Conservation (phyloP, 2,329 filamentous ascomycete genomes). For the Thielaviopsis punctulata region DNA sequence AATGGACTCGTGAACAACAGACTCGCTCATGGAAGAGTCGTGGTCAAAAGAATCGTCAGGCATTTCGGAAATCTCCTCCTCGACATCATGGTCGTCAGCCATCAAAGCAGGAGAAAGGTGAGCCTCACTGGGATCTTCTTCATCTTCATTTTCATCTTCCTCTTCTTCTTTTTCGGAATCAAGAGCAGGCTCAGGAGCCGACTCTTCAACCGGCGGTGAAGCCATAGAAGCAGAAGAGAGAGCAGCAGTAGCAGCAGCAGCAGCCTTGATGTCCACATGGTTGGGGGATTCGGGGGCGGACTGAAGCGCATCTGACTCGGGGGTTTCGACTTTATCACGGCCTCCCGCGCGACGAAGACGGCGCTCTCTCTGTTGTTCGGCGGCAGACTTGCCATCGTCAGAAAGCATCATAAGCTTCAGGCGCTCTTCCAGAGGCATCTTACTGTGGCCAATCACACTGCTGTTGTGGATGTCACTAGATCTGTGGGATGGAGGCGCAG, state of each 20-base stretch:
- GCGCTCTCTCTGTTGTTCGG: conserved; percentile 50
- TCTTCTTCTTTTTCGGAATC: neutral
- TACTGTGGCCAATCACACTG: conserved; percentile 43
- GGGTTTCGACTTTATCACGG: conserved; percentile 23
- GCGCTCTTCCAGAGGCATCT: conserved; percentile 73
- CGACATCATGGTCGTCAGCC: neutral
- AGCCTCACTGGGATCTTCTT: neutral
- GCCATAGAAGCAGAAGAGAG: conserved; percentile 2
- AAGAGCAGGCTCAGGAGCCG: neutral
- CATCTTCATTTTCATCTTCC: neutral
- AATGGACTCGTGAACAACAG: conserved; percentile 26
- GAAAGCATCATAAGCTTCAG: conserved; percentile 80
- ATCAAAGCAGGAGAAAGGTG: neutral
- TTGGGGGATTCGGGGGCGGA: conserved; percentile 2
- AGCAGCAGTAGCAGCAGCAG: conserved; percentile 1
- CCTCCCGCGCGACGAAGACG: conserved; percentile 46
- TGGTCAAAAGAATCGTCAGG: neutral
- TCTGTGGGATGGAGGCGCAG: conserved; percentile 51
- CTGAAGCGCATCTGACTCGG: conserved; percentile 8
- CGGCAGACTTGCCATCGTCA: conserved; percentile 44
- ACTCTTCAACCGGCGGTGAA: neutral
- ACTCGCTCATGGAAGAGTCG: conserved; percentile 26
- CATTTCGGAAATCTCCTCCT: neutral
- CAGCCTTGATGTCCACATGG: conserved; percentile 1
- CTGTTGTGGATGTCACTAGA: conserved; percentile 59